Evolutionary conservation across 1,284 basidiomycete species (phyloP).

Genomic region (Caloboletus inedulis): DNA sequence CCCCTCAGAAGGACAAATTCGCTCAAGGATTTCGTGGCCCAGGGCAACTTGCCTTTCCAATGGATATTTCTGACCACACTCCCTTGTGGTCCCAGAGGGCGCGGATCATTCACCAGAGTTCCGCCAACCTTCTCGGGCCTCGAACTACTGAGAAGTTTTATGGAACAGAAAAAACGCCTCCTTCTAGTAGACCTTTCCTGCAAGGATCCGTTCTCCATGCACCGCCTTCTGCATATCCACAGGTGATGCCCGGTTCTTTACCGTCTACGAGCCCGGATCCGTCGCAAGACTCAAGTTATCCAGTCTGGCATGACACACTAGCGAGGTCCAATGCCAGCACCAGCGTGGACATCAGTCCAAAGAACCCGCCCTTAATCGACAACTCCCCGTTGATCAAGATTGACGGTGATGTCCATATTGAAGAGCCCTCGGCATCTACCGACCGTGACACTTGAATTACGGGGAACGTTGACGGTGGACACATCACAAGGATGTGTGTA

Average conservation of each 20-base stretch:
- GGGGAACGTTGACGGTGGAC: not conserved
- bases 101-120: not conserved
- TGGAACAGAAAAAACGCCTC: not conserved
- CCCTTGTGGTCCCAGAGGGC: not conserved
- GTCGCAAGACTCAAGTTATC: not conserved
- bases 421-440: not conserved
- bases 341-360: not conserved
- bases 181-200: not conserved
- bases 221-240: constrained; percentile 27
- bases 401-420: not conserved
- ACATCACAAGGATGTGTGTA: not conserved
- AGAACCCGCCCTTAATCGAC: constrained; percentile 5
- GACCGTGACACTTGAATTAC: not conserved
- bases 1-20: constrained; percentile 2
- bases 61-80: not conserved
- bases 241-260: constrained; percentile 32
- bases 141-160: not conserved
- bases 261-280: constrained; percentile 1
- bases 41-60: constrained; percentile 3
- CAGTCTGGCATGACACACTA: not conserved
- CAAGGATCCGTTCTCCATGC: constrained; percentile 19
- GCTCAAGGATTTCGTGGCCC: not conserved
- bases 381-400: constrained; percentile 6
- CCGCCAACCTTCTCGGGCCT: not conserved
- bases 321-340: not conserved